These are phyloP conservation scores for Rubus idaeus DNA, from an alignment of 306 rosid genomes.

Conservation along the genomic window DNA sequence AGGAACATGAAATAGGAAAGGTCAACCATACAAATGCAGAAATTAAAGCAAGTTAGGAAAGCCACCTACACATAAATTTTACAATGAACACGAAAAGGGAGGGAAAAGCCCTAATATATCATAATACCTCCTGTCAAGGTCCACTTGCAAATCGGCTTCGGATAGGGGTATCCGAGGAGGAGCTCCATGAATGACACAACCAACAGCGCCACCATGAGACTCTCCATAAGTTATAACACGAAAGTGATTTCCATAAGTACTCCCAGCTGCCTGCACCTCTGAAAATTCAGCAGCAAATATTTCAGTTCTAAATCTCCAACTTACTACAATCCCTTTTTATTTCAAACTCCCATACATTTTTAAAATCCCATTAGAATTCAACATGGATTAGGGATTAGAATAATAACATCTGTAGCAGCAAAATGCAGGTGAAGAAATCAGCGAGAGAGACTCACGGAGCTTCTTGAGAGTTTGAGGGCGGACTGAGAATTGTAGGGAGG, in stretches of 20 bases:
- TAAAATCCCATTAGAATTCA: background rate
- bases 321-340: no score
- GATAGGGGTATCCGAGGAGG: conserved; percentile 81
- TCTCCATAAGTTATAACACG: conserved; percentile 89
- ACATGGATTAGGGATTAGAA: background rate
- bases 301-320: background rate
- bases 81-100: background rate
- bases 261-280: conserved; percentile 84
- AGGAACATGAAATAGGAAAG: background rate
- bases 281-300: conserved; percentile 21
- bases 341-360: background rate
- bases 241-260: conserved; percentile 65
- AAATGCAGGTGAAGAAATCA: no score
- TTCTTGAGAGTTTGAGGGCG: conserved; percentile 43
- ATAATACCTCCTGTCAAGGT: conserved; percentile 93
- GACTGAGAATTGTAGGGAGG: conserved; percentile 45
- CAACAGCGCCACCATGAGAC: conserved; percentile 95
- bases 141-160: conserved; percentile 83
- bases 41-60: background rate
- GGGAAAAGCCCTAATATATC: background rate
- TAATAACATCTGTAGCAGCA: no score
- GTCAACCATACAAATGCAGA: background rate
- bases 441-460: conserved; percentile 57
- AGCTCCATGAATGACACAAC: conserved; percentile 92
- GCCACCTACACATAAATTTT: background rate